Evolutionary conservation across 352 stramenopile species (phyloP).

Genomic region (Phytophthora litchii): DNA sequence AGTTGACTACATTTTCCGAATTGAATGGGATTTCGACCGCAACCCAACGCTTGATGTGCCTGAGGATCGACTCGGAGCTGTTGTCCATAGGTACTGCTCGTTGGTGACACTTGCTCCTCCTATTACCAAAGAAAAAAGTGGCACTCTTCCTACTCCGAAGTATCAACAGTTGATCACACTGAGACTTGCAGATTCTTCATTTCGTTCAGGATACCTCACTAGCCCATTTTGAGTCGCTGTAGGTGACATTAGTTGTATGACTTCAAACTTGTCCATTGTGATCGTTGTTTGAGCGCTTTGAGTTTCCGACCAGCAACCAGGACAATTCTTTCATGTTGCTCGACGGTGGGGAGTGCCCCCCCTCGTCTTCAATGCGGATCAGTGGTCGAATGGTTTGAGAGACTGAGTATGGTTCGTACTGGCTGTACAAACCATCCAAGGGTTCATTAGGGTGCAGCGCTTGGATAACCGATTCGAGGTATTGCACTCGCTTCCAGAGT

Average conservation of each 20-base stretch:
- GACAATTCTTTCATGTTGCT: constrained; percentile 35
- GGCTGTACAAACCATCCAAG: constrained; percentile 41
- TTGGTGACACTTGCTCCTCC: background rate
- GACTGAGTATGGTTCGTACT: constrained; percentile 47
- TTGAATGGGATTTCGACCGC: too few species aligned
- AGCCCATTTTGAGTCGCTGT: background rate
- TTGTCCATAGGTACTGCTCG: too few species aligned
- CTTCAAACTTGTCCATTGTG: constrained; percentile 5
- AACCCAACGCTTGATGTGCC: constrained; percentile 52
- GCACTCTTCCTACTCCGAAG: too few species aligned
- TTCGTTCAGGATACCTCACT: background rate
- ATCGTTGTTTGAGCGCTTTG: constrained; percentile 18
- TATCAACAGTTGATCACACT: background rate
- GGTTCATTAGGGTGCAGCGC: constrained; percentile 36
- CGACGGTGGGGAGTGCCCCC: constrained; percentile 2
- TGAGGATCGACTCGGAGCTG: constrained; percentile 37
- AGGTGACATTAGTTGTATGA: background rate
- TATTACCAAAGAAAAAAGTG: background rate
- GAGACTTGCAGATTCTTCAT: background rate
- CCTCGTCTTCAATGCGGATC: constrained; percentile 10
- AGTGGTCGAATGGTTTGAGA: constrained; percentile 33
- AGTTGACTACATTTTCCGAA: too few species aligned
- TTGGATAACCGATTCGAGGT: constrained; percentile 54
- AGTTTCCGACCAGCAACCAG: constrained; percentile 32
- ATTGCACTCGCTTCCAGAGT: constrained; percentile 64